A percentile compares a stretch with the other conserved stretches of the same genome.
phyloP scores from a whole-genome alignment of 768 basidiomycete genomes.

The Suillus ampliporus region DNA sequence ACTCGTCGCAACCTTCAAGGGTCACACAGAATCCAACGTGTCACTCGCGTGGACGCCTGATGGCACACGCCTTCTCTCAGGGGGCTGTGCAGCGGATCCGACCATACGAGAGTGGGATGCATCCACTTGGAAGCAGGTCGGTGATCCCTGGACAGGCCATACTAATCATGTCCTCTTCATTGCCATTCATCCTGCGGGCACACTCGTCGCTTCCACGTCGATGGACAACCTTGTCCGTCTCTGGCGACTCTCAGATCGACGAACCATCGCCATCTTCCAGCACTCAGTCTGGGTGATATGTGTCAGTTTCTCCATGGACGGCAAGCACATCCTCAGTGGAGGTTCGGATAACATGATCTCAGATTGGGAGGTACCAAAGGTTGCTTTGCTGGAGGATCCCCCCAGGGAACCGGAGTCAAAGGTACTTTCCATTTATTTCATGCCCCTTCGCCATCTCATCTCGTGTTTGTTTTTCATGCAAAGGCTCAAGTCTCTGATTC shows the following conservation, averaged over 20 bases:
- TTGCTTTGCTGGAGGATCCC: too few species aligned
- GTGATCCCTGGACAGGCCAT: neutral
- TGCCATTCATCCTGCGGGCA: neutral
- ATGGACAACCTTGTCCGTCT: neutral
- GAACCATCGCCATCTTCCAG: neutral
- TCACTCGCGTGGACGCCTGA: neutral
- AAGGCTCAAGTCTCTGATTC: too few species aligned
- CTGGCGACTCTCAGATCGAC: neutral
- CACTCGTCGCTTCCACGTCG: neutral
- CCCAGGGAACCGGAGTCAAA: too few species aligned
- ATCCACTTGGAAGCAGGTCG: neutral
- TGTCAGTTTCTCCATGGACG: neutral
- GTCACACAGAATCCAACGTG: neutral
- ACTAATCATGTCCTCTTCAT: rapidly evolving
- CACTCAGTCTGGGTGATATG: rapidly evolving
- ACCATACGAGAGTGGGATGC: neutral
- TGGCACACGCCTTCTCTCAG: too few species aligned
- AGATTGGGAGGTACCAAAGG: neutral
- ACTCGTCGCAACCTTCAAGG: neutral
- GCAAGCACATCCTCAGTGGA: neutral
- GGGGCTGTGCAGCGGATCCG: neutral
- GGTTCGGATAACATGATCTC: neutral
- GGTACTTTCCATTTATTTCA: too few species aligned
- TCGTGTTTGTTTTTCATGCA: too few species aligned
- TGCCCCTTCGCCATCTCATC: too few species aligned